A percentile compares a stretch with the other conserved stretches of the same genome.
These are phyloP conservation scores for Hypoxylon sp. DNA, from an alignment of 2,329 filamentous ascomycete species.

Conservation along the genomic window DNA sequence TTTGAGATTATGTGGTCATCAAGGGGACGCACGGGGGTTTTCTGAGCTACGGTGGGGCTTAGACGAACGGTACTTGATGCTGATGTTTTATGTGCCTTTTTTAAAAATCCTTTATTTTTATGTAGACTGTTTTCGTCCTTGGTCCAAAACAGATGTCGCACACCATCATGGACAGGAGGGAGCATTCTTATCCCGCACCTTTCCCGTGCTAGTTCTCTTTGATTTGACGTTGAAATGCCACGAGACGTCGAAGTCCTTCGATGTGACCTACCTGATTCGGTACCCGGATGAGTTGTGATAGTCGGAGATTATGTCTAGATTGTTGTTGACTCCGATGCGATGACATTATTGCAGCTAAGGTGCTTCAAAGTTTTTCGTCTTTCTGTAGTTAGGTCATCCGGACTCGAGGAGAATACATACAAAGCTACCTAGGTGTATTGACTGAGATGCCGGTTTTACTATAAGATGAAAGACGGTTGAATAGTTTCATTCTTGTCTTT, in stretches of 20 bases:
- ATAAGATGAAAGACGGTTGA: background rate
- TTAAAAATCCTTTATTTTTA: background rate
- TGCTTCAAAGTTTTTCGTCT: background rate
- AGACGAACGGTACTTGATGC: background rate
- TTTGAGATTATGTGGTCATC: background rate
- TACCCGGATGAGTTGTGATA: constrained; percentile 12
- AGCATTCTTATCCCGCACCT: constrained; percentile 13
- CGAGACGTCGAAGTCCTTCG: constrained; percentile 18
- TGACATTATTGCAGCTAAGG: constrained; percentile 25
- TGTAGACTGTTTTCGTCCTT: background rate
- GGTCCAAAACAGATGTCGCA: background rate
- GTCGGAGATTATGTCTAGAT: constrained; percentile 30
- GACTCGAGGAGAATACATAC: background rate
- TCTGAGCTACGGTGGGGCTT: background rate
- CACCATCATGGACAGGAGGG: constrained; percentile 18
- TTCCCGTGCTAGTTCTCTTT: constrained; percentile 13
- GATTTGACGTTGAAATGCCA: constrained; percentile 20
- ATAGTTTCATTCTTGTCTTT: background rate
- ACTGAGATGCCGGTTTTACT: background rate
- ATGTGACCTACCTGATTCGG: constrained; percentile 43
- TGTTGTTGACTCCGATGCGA: constrained; percentile 30
- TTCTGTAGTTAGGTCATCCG: background rate
- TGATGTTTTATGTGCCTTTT: background rate
- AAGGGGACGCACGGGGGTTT: background rate
- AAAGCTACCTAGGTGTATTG: background rate